phyloP scores from a whole-genome alignment of 2,329 filamentous ascomycete species.

The Exophiala oligosperma region DNA sequence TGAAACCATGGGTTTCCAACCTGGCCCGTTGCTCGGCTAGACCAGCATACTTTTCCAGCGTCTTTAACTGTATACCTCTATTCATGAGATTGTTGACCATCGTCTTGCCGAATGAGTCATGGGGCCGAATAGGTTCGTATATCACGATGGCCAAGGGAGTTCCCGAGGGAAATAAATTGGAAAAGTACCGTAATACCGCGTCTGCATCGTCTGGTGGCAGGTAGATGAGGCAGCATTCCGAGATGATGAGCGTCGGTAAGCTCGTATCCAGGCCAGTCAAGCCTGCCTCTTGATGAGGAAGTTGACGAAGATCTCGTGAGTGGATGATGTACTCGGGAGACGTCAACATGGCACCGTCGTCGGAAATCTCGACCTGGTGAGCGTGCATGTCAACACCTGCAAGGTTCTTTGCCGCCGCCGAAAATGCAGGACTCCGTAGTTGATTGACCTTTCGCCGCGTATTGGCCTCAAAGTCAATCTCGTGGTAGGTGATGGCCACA shows the following conservation, averaged over 20 bases:
- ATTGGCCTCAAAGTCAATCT: constrained; percentile 83
- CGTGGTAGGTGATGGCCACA: constrained; percentile 72
- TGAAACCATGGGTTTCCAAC: constrained; percentile 67
- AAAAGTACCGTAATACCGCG: constrained; percentile 66
- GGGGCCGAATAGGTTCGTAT: constrained; percentile 84
- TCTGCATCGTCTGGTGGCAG: constrained; percentile 66
- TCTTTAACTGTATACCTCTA: constrained; percentile 81
- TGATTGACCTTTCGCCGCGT: constrained; percentile 62
- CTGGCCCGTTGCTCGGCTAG: constrained; percentile 68
- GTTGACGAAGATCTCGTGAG: constrained; percentile 67
- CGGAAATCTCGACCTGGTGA: constrained; percentile 35
- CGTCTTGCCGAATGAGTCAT: constrained; percentile 83
- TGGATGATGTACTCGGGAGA: constrained; percentile 56
- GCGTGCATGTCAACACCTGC: constrained; percentile 33
- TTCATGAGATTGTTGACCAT: constrained; percentile 89
- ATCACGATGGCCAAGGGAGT: constrained; percentile 65
- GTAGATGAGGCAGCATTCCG: constrained; percentile 95
- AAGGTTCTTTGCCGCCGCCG: constrained; percentile 34
- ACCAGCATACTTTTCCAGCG: constrained; percentile 70
- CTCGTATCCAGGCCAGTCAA: constrained; percentile 49
- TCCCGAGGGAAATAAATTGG: constrained; percentile 47
- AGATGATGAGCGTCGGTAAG: constrained; percentile 80
- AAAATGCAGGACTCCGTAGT: constrained; percentile 27
- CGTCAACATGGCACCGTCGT: constrained; percentile 43
- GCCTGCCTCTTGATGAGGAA: constrained; percentile 41